Base-by-base conservation (phyloP, 495 filamentous ascomycete genomes). In the Cercophora newfieldiana region DNA sequence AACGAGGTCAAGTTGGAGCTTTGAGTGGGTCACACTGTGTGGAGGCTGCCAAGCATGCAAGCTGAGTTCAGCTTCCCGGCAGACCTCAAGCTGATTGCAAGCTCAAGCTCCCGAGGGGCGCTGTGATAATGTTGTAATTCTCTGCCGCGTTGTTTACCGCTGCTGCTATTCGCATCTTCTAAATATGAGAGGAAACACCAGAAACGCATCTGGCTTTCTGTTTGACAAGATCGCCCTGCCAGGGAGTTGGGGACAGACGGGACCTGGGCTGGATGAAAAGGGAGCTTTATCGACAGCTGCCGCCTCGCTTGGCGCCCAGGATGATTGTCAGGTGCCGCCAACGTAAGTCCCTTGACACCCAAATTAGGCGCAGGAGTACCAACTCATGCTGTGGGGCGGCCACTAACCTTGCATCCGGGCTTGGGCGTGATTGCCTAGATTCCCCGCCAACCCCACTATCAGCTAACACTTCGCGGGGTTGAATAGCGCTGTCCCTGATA, bases 361-460 rank as follows among this genome's bases (percentile, higher is more conserved):
- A 44, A 44, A 44, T 14, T 44, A 44, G 37, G 37, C 12, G 37
- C 18, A 16, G 4, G 18, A 44, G 37, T 44, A 44, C 37, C n/a
- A n/a, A n/a, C n/a, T n/a, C n/a, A n/a, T n/a, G n/a, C 37, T 44
- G 37, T 16, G 37, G 37, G 37, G 4, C 10, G 10, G 59, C 44
- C 47, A 28, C 22, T 24, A 54, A 26, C 26, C 59, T 33, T 55
- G 61, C 61, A 18, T 53, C 58, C 25, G 21, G 47, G 26, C 21
- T 57, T 49, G 49, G 37, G 31, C 28, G 59, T 49, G 50, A 58
- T 49, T 59, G 44, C 59, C 44, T 29, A 21, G 22, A 44, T 2
- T 16, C 37, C 37, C 37, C 37, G 37, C 30, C 58, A 56, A 68
- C 69, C 69, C 69, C 69, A 66, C 69, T 47, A 68, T 66, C 47